Evolutionary conservation across 768 basidiomycete genomes (phyloP).

Genomic region (Imleria badia): DNA sequence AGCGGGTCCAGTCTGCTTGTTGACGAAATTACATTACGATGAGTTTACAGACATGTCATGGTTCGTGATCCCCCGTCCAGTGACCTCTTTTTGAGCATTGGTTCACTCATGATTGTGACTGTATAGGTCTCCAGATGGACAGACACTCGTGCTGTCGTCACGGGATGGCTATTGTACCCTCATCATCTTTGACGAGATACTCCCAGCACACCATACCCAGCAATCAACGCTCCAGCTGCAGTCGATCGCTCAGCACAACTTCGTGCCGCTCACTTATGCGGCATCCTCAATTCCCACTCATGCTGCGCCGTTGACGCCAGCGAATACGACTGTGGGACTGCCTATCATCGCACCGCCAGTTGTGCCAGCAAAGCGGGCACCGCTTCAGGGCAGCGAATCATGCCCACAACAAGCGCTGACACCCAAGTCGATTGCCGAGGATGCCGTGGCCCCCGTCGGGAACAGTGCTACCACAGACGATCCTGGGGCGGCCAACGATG

Average conservation of each 20-base stretch:
- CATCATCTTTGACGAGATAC: conserved; percentile 91
- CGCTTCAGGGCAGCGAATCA: conserved; percentile 27
- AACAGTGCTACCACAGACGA: conserved; percentile 12
- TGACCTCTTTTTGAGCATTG: background rate
- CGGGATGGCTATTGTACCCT: conserved; percentile 98
- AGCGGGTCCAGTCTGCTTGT: conserved; percentile 83
- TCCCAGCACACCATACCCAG: conserved; percentile 85
- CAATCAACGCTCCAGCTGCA: conserved; percentile 89
- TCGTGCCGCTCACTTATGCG: conserved; percentile 54
- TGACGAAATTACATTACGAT: conserved; percentile 95
- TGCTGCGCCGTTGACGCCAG: conserved; percentile 25
- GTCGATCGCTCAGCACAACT: conserved; percentile 85
- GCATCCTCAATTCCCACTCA: conserved; percentile 14
- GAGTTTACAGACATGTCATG: conserved; percentile 97
- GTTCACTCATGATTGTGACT: conserved; percentile 2
- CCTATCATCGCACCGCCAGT: conserved; percentile 32
- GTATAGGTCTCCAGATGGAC: conserved; percentile 91
- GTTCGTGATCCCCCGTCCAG: conserved; percentile 46
- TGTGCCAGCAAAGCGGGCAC: conserved; percentile 37
- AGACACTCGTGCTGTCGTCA: conserved; percentile 86
- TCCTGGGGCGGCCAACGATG: conserved; percentile 15
- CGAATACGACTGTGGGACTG: conserved; percentile 34
- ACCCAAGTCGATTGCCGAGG: conserved; percentile 31
- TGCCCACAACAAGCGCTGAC: conserved; percentile 21
- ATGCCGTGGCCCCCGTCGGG: conserved; percentile 12